Evolutionary conservation across 2,329 filamentous ascomycete species (phyloP).

Genomic region (Immersiporthe knoxdaviesiana): DNA sequence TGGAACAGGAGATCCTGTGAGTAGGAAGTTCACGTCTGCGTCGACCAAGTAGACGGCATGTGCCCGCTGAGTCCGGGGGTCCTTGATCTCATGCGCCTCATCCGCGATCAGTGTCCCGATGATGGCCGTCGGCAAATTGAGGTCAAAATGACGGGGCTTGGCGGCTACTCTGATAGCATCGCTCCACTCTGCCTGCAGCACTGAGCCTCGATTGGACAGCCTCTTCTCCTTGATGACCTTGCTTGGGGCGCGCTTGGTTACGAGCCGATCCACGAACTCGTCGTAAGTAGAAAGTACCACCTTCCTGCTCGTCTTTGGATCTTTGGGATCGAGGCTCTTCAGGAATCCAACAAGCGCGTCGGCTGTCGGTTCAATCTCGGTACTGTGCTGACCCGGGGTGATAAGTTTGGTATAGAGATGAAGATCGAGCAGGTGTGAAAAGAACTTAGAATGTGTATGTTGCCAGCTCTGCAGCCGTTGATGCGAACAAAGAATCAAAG

Average conservation of each 20-base stretch:
- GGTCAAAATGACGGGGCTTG: slow-evolving; percentile 12
- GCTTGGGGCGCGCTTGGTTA: not conserved
- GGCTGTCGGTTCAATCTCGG: not conserved
- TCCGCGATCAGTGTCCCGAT: slow-evolving; percentile 18
- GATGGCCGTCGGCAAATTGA: slow-evolving; percentile 1
- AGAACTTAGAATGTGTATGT: slow-evolving; percentile 1
- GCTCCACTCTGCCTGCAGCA: not conserved
- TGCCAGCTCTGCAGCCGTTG: slow-evolving; percentile 15
- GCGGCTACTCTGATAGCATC: slow-evolving; percentile 8
- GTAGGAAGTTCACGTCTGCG: slow-evolving; percentile 12
- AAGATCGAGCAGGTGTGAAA: not conserved
- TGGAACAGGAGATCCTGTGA: slow-evolving; percentile 12
- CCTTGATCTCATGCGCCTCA: slow-evolving; percentile 18
- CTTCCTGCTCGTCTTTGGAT: not conserved
- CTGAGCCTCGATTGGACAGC: slow-evolving; percentile 1
- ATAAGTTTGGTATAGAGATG: not conserved
- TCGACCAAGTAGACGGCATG: slow-evolving; percentile 14
- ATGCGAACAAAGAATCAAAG: slow-evolving; percentile 10
- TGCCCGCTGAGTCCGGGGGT: slow-evolving; percentile 3
- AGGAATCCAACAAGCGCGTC: not conserved
- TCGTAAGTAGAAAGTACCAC: not conserved
- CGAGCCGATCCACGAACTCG: not conserved
- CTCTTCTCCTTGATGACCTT: not conserved
- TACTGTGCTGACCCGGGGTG: not conserved
- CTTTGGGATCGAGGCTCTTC: not conserved